phyloP scores from a whole-genome alignment of 495 filamentous ascomycete genomes.

The Copromyces sp. region DNA sequence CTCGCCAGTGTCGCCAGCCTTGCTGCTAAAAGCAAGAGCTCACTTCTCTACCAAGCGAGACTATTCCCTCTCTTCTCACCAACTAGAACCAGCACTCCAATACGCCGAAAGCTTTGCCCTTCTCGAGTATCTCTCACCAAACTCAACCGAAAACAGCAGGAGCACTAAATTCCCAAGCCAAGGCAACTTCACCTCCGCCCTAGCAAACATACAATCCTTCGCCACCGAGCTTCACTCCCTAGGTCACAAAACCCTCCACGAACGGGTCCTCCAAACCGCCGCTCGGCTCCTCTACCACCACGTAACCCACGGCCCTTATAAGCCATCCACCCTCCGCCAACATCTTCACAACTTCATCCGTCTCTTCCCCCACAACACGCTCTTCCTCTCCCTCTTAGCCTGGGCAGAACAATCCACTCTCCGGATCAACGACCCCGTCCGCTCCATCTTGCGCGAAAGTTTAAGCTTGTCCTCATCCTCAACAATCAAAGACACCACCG shows the following conservation, averaged over 20 bases:
- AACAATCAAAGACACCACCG: slow-evolving; percentile 9
- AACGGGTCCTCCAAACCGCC: slow-evolving; percentile 56
- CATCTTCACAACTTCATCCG: slow-evolving; percentile 47
- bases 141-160: slow-evolving; percentile 9
- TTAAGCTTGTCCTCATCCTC: slow-evolving; percentile 37
- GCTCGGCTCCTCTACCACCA: slow-evolving; percentile 62
- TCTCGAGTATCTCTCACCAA: slow-evolving; percentile 45
- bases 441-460: slow-evolving; percentile 41
- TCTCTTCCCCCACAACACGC: slow-evolving; percentile 65
- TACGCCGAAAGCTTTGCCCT: slow-evolving; percentile 53
- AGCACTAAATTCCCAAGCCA: slow-evolving; percentile 28
- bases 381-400: slow-evolving; percentile 60
- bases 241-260: slow-evolving; percentile 38
- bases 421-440: slow-evolving; percentile 62
- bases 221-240: slow-evolving; percentile 36
- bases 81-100: slow-evolving; percentile 35
- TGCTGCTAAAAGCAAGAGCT: slow-evolving; percentile 47
- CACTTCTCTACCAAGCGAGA: slow-evolving; percentile 47
- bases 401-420: slow-evolving; percentile 56
- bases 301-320: slow-evolving; percentile 48
- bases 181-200: slow-evolving; percentile 41
- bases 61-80: slow-evolving; percentile 40
- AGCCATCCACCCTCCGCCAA: slow-evolving; percentile 50
- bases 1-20: slow-evolving; percentile 22
- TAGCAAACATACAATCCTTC: slow-evolving; percentile 26